Conservation (phyloP, 2,329 filamentous ascomycete genomes). For the Fusarium gaditjirri region DNA sequence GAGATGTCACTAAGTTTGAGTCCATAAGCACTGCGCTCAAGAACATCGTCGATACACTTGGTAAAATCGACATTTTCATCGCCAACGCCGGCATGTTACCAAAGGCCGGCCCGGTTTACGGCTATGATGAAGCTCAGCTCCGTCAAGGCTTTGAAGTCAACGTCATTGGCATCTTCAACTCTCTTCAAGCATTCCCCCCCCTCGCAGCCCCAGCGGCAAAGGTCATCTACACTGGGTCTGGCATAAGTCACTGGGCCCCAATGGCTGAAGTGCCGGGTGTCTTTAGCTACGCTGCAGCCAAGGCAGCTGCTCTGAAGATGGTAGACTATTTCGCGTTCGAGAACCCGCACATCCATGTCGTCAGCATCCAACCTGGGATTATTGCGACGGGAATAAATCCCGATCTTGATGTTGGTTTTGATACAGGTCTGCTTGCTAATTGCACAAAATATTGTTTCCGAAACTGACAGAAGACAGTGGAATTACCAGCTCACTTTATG, state of each 20-base stretch:
- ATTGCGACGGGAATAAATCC: slow-evolving; percentile 51
- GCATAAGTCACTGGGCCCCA: slow-evolving; percentile 37
- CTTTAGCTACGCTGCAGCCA: slow-evolving; percentile 49
- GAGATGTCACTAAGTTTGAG: not conserved
- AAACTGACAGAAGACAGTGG: not conserved
- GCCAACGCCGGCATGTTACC: slow-evolving; percentile 26
- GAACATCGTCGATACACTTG: not conserved
- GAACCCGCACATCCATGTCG: slow-evolving; percentile 51
- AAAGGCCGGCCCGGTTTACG: not conserved
- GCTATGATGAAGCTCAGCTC: slow-evolving; percentile 14
- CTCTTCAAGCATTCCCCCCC: slow-evolving; percentile 39
- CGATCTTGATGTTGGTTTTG: not conserved
- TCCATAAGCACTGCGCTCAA: not conserved
- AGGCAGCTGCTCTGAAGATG: slow-evolving; percentile 50
- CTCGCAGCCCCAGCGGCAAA: slow-evolving; percentile 23
- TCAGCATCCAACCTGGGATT: slow-evolving; percentile 55
- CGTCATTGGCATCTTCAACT: slow-evolving; percentile 39
- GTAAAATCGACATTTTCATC: slow-evolving; percentile 34
- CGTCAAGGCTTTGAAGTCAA: slow-evolving; percentile 37
- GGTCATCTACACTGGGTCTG: slow-evolving; percentile 38
- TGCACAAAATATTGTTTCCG: accelerated
- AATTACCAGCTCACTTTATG: slow-evolving; percentile 18
- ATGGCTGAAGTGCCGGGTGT: slow-evolving; percentile 18
- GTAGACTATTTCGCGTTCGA: slow-evolving; percentile 50
- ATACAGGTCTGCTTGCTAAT: not conserved